These are phyloP conservation scores for Eucalyptus sp. DNA, from an alignment of 345 rosid genomes.

Conservation along the genomic window DNA sequence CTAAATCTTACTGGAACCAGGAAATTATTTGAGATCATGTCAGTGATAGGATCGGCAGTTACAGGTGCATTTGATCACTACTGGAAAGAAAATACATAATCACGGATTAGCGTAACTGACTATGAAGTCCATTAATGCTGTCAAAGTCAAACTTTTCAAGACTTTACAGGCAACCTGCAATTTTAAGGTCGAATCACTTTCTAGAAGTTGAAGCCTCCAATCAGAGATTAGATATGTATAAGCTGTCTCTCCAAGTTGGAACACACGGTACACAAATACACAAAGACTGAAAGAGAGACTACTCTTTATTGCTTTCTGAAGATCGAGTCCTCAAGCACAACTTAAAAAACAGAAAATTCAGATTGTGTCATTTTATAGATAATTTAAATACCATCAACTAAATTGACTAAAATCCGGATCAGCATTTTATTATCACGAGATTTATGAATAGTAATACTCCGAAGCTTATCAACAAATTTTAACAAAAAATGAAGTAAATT, in stretches of 20 bases:
- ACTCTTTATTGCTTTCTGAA: neutral
- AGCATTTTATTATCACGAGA: neutral
- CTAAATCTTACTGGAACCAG: neutral
- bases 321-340: neutral
- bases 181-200: neutral
- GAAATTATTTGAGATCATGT: neutral
- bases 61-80: neutral
- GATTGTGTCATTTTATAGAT: neutral
- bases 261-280: neutral
- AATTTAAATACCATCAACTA: neutral
- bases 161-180: neutral
- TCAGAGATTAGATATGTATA: neutral
- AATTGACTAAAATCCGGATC: neutral
- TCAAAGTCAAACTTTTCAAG: neutral
- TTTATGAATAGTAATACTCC: neutral
- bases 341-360: neutral
- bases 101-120: rapidly evolving
- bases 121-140: neutral
- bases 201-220: neutral
- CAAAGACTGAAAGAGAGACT: neutral
- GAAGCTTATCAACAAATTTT: neutral
- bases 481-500: neutral
- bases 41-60: neutral
- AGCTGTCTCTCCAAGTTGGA: neutral
- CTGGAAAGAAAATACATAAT: neutral